A percentile compares a stretch with the other conserved stretches of the same genome.
Conservation (phyloP, 768 basidiomycete genomes). For the Lyophyllum shimeji region DNA sequence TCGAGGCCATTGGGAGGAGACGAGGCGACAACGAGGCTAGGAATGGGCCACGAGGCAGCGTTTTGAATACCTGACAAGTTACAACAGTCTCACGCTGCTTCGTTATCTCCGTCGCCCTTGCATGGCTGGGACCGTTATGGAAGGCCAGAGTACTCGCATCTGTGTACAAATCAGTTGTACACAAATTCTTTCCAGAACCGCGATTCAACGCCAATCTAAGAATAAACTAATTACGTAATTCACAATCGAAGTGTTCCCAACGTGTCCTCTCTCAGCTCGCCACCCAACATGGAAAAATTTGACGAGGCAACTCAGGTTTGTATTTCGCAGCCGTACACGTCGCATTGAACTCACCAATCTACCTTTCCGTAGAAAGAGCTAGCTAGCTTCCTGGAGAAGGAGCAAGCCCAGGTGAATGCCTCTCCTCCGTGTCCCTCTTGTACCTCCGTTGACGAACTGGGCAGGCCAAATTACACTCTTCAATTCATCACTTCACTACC, state of each 20-base stretch:
- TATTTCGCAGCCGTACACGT: constrained; percentile 1
- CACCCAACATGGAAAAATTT: constrained; percentile 56
- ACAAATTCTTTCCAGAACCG: background rate
- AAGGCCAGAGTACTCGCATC: constrained; percentile 10
- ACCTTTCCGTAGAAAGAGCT: constrained; percentile 86
- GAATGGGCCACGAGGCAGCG: background rate
- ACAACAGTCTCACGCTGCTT: constrained; percentile 14
- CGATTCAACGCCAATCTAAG: background rate
- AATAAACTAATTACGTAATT: constrained; percentile 17
- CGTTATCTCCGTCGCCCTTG: constrained; percentile 9
- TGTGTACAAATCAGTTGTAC: background rate
- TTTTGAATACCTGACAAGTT: background rate
- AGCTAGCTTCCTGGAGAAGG: constrained; percentile 70
- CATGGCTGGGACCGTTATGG: constrained; percentile 15
- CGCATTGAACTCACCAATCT: constrained; percentile 1
- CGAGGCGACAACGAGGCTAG: constrained; percentile 22
- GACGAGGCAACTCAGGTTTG: constrained; percentile 77
- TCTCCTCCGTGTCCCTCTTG: background rate
- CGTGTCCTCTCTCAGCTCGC: background rate
- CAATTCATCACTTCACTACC: constrained; percentile 76
- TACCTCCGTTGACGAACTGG: constrained; percentile 9
- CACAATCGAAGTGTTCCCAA: background rate
- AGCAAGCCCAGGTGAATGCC: constrained; percentile 72
- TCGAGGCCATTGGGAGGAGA: constrained; percentile 48
- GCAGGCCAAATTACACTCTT: constrained; percentile 55